Evolutionary conservation across 2,329 filamentous ascomycete genomes (phyloP), one percentile per base, ranked within the genome.

Genomic region (Hortaea werneckii): DNA sequence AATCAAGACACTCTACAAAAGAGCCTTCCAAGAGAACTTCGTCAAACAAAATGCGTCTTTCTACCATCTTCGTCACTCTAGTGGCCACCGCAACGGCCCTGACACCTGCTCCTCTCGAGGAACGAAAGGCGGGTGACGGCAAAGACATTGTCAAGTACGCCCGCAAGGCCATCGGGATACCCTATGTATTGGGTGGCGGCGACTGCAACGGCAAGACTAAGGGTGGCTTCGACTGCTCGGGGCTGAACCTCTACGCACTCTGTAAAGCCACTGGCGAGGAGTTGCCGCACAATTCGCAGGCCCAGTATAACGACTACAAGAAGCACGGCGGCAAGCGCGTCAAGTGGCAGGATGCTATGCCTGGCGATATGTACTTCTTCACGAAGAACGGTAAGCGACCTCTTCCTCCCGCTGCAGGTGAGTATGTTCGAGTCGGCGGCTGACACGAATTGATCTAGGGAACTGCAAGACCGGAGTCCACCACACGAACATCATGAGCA

Each of bases 241-340:
- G 39, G 8, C 12, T 41, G 39, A 41, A 41, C 39, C 20, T 28
- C 28, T 28, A 41, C 39, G 39, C 29, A 6, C 20, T 41, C 8
- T 41, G 39, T 28, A 20, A 41, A 41, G 39, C 29, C 8, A 28
- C 39, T 9, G n/a, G 29, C 39, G 29, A 41, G 39, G 29, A 41
- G 39, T 41, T 41, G 39, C 39, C 39, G 39, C 28, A 41, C 26
- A 20, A 41, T 29, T 20, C 39, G 8, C 39, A 41, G 39, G 29
- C 39, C 26, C 39, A 41, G 26, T 41, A 41, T 28, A 41, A 41
- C 26, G 26, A 41, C 8, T 41, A 41, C 39, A 41, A 28, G 39
- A 41, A 26, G 8, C 29, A 28, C 20, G 39, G 39, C 10, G 39
- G 39, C 39, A 41, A 20, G 39, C 20, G 8, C 26, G 10, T 26